A percentile compares a stretch with the other conserved stretches of the same genome.
Evolutionary conservation across 75 land plant species (phyloP).

Genomic region (Cunninghamia lanceolata): DNA sequence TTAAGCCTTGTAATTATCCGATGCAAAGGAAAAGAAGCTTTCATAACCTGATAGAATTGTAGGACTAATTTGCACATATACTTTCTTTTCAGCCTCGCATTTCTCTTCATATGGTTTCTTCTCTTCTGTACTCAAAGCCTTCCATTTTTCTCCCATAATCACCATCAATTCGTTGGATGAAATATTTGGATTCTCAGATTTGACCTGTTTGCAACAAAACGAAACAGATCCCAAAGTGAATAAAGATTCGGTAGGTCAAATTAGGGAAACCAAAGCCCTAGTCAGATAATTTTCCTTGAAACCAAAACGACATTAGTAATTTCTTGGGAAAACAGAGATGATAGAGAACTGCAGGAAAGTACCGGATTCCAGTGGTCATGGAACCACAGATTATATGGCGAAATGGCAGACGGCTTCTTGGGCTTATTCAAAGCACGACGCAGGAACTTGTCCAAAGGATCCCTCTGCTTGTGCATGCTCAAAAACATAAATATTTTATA

Average conservation of each 20-base stretch:
- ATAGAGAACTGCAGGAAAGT: neutral
- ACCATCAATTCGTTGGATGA: constrained; percentile 56
- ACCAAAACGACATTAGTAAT: neutral
- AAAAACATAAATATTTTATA: neutral
- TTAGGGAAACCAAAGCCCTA: neutral
- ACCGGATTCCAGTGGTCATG: constrained; percentile 89
- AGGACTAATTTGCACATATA: constrained; percentile 43
- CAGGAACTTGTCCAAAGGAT: constrained; percentile 24
- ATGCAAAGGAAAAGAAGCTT: neutral
- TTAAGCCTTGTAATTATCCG: neutral
- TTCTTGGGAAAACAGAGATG: neutral
- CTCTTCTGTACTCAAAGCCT: constrained; percentile 63
- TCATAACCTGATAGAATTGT: neutral
- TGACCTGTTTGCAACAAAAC: constrained; percentile 34
- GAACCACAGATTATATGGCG: constrained; percentile 70
- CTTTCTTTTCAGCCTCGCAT: constrained; percentile 66
- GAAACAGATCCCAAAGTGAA: neutral
- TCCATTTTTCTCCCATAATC: constrained; percentile 79
- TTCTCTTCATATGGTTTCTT: constrained; percentile 85
- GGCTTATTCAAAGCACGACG: constrained; percentile 25
- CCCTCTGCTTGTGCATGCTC: constrained; percentile 19
- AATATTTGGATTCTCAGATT: constrained; percentile 60
- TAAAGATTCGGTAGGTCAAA: neutral
- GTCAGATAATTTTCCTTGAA: neutral
- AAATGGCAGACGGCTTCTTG: constrained; percentile 49